Base-by-base conservation (phyloP, 768 basidiomycete genomes). In the Podaxis pistillaris region DNA sequence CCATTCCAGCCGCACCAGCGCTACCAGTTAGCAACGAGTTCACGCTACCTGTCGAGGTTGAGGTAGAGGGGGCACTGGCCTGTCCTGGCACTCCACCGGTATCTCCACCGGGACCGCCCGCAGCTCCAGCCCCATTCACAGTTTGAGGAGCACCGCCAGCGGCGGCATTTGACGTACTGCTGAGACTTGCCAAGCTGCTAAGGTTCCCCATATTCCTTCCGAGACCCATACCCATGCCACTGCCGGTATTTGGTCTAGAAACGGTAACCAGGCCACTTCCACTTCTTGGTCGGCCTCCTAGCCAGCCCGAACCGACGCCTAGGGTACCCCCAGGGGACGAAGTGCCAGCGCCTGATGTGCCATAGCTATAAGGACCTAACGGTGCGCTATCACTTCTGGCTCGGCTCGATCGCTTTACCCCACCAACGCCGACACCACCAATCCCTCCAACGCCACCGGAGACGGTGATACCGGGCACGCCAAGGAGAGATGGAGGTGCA, bases 381-480 rank as follows among this genome's bases (percentile, higher is more conserved):
- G 88, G 88, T 17, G 88, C 75, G 36, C 83, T 85, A 68, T 90
- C 88, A 68, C 87, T 88, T 68, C 88, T 74, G 36, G 87, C 87
- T n/a, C 88, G 79, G 56, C 80, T 78, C 5, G 38, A 68, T 53
- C 77, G 69, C 70, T 79, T 80, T 73, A 80, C 63, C 68, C 71
- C 53, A 71, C 73, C 12, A 63, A 64, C 63, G 72, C 60, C 53
- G 12, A 40, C 58, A 9, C 22, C 22, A 30, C 58, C 58, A 22
- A 60, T 37, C 8, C 58, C 58, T 40, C 44, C 44, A 36, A 50
- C 57, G 22, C 57, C 57, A 19, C 53, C 44, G 22, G 60, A 11
- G 19, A 55, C 40, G 8, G 28, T 46, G 26, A 62, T 55, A 6
- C 60, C 60, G 4, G 52, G 60, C 40, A 62, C 11, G 19, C 60